These are phyloP conservation scores for Oryza longistaminata DNA, from an alignment of 176 grass and related monocot genomes.

Conservation along the genomic window DNA sequence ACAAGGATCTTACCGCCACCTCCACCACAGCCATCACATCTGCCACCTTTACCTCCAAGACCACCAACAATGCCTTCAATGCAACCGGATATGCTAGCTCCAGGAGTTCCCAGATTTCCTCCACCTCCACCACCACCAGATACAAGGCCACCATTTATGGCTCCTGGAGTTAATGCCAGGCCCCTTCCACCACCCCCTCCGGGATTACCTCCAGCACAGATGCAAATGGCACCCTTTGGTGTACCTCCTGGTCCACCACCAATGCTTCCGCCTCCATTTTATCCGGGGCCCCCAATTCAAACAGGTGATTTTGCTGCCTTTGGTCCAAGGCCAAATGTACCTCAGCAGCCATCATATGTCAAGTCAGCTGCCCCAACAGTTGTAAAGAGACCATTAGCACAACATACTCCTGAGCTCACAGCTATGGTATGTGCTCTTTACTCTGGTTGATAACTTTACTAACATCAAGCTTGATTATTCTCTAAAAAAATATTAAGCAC, in stretches of 20 bases:
- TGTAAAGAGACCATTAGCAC: slow-evolving; percentile 94
- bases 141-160: slow-evolving; percentile 62
- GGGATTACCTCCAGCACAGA: slow-evolving; percentile 63
- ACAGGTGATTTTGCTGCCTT: slow-evolving; percentile 62
- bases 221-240: slow-evolving; percentile 66
- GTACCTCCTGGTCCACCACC: slow-evolving; percentile 70
- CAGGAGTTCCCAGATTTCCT: slow-evolving; percentile 70
- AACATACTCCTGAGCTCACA: slow-evolving; percentile 93
- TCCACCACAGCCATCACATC: slow-evolving; percentile 47
- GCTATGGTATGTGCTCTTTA: slow-evolving; percentile 75
- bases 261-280: slow-evolving; percentile 56
- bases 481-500: slow-evolving; percentile 4
- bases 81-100: slow-evolving; percentile 69
- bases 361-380: slow-evolving; percentile 96
- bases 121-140: slow-evolving; percentile 77
- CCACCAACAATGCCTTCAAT: slow-evolving; percentile 53
- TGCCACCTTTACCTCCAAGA: slow-evolving; percentile 66
- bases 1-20: slow-evolving; percentile 36
- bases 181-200: slow-evolving; percentile 72
- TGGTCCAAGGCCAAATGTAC: slow-evolving; percentile 58
- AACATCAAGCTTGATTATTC: slow-evolving; percentile 16
- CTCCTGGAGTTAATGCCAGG: slow-evolving; percentile 59
- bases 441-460: not conserved
- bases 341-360: slow-evolving; percentile 94
- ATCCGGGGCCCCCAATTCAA: slow-evolving; percentile 49